Percentiles rank a stretch among this genome's conserved stretches.
Evolutionary conservation across 2,329 filamentous ascomycete genomes (phyloP).

Genomic region (Didymella exigua): DNA sequence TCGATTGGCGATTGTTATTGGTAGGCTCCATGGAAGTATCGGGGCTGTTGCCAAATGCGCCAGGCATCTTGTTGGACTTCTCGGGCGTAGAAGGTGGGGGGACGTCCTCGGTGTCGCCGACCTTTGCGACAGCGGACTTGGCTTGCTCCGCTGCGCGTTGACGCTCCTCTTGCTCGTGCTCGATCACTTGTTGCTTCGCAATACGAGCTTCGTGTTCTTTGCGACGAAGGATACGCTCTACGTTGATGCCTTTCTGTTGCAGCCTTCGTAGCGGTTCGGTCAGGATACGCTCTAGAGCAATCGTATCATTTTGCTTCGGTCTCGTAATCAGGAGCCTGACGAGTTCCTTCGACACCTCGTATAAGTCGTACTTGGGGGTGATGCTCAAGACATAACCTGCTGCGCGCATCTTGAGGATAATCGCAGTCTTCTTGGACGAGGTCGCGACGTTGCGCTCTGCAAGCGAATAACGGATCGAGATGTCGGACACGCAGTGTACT

Average conservation of each 20-base stretch:
- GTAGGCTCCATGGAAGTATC: slow-evolving; percentile 39
- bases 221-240: slow-evolving; percentile 87
- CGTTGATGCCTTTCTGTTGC: slow-evolving; percentile 90
- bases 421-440: slow-evolving; percentile 59
- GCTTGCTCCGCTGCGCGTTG: slow-evolving; percentile 49
- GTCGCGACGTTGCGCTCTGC: slow-evolving; percentile 66
- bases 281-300: slow-evolving; percentile 89
- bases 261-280: slow-evolving; percentile 83
- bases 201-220: slow-evolving; percentile 88
- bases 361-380: slow-evolving; percentile 77
- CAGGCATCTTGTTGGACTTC: slow-evolving; percentile 42
- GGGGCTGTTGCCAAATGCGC: slow-evolving; percentile 44
- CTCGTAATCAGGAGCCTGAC: slow-evolving; percentile 79
- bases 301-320: slow-evolving; percentile 84
- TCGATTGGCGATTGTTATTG: slow-evolving; percentile 28
- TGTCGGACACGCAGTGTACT: slow-evolving; percentile 77
- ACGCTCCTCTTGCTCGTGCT: slow-evolving; percentile 66
- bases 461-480: slow-evolving; percentile 78
- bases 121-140: slow-evolving; percentile 29
- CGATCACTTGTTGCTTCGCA: slow-evolving; percentile 80
- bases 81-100: slow-evolving; percentile 36
- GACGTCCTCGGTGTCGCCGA: slow-evolving; percentile 18
- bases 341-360: slow-evolving; percentile 88
- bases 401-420: slow-evolving; percentile 77
- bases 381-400: slow-evolving; percentile 74